Percentiles rank a stretch among this genome's conserved stretches.
phyloP scores from a whole-genome alignment of 2,329 filamentous ascomycete species.

The Trichoderma sp. region DNA sequence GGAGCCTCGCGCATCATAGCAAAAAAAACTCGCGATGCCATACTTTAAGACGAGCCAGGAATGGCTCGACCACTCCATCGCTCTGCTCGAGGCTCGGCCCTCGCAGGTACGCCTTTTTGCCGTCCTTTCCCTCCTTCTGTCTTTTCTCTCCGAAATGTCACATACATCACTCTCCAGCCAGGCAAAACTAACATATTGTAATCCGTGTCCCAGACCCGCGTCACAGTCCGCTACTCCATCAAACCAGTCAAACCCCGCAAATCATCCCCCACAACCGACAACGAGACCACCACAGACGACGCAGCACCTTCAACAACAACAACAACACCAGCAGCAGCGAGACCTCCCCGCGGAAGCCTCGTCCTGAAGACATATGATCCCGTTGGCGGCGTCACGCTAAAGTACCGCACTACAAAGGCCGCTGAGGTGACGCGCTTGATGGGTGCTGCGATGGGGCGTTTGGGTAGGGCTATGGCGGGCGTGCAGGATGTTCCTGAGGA shows the following conservation, averaged over 20 bases:
- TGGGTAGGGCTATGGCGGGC: constrained; percentile 71
- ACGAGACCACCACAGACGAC: constrained; percentile 1
- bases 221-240: constrained; percentile 91
- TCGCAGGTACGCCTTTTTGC: constrained; percentile 60
- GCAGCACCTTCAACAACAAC: background rate
- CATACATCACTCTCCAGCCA: too few relatives aligned
- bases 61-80: constrained; percentile 86
- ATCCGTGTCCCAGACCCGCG: constrained; percentile 65
- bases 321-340: constrained; percentile 39
- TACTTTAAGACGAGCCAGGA: constrained; percentile 82
- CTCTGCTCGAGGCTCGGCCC: constrained; percentile 84
- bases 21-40: constrained; percentile 62
- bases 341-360: constrained; percentile 67
- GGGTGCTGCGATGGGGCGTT: constrained; percentile 66
- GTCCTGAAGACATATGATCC: constrained; percentile 91
- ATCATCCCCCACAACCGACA: constrained; percentile 23
- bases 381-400: constrained; percentile 75
- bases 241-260: constrained; percentile 44
- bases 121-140: too few relatives aligned
- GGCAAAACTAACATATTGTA: background rate
- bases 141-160: background rate
- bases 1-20: constrained; percentile 16
- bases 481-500: constrained; percentile 51
- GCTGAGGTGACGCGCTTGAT: constrained; percentile 87
- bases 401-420: constrained; percentile 89